A percentile compares a stretch with the other conserved stretches of the same genome.
Evolutionary conservation across 1,284 basidiomycete species (phyloP).

Genomic region (Cutaneotrichosporon mucoides): DNA sequence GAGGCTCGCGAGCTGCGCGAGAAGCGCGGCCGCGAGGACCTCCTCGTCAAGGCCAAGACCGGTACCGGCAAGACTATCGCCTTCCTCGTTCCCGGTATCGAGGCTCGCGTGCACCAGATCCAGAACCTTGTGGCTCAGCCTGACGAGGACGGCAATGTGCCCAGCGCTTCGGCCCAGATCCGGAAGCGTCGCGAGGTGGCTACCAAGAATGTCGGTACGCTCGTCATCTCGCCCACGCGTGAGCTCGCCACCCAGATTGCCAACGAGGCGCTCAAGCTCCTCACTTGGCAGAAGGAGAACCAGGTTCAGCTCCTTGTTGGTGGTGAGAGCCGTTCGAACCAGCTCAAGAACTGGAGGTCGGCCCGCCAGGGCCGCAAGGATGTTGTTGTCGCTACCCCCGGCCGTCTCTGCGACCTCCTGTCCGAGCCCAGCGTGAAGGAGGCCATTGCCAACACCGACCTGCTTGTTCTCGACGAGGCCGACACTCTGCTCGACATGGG

Average conservation of each 20-base stretch:
- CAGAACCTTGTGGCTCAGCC: conserved; percentile 25
- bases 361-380: conserved; percentile 68
- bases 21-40: conserved; percentile 30
- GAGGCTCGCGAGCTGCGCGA: conserved; percentile 15
- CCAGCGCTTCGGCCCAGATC: conserved; percentile 7
- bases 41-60: conserved; percentile 64
- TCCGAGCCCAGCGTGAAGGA: conserved; percentile 59
- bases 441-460: conserved; percentile 58
- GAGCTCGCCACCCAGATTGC: conserved; percentile 94
- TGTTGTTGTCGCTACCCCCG: conserved; percentile 89
- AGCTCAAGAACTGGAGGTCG: conserved; percentile 59
- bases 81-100: conserved; percentile 84
- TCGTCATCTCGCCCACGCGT: conserved; percentile 89
- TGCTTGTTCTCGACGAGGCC: conserved; percentile 87
- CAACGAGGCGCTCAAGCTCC: conserved; percentile 70
- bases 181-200: conserved; percentile 46
- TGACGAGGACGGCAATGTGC: conserved; percentile 22
- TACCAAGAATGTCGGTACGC: conserved; percentile 60
- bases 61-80: conserved; percentile 88
- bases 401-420: conserved; percentile 78
- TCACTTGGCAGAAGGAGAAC: conserved; percentile 61
- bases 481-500: conserved; percentile 96
- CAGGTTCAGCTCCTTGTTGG: conserved; percentile 77
- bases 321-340: conserved; percentile 58
- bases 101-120: conserved; percentile 58